These are phyloP conservation scores for Gillenia trifoliata DNA, from an alignment of 306 rosid genomes.

Conservation along the genomic window DNA sequence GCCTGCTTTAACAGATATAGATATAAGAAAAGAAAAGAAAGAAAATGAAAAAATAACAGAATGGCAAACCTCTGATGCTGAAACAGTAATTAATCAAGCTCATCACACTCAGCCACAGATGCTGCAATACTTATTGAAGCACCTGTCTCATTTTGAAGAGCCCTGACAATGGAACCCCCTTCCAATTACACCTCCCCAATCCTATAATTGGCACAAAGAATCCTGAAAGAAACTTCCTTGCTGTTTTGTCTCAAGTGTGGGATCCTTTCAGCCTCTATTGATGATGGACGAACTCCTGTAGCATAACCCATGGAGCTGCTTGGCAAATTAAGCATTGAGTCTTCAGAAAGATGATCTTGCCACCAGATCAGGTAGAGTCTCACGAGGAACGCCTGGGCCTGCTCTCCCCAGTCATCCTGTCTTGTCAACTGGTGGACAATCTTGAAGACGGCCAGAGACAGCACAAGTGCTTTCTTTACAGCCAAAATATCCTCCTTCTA, in stretches of 20 bases:
- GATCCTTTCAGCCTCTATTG: slow-evolving; percentile 54
- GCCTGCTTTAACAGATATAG: slow-evolving; percentile 4
- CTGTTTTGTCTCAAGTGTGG: slow-evolving; percentile 44
- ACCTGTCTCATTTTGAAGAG: slow-evolving; percentile 90
- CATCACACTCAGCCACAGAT: slow-evolving; percentile 65
- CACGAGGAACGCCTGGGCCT: slow-evolving; percentile 51
- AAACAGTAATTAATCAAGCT: slow-evolving; percentile 64
- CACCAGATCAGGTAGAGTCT: slow-evolving; percentile 35
- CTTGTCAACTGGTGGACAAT: slow-evolving; percentile 48
- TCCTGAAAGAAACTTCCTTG: slow-evolving; percentile 72
- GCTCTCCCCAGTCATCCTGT: slow-evolving; percentile 41
- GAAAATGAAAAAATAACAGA: background rate
- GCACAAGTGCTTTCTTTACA: slow-evolving; percentile 84
- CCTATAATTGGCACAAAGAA: slow-evolving; percentile 75
- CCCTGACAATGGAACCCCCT: slow-evolving; percentile 71
- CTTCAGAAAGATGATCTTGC: slow-evolving; percentile 46
- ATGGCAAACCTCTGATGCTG: slow-evolving; percentile 79
- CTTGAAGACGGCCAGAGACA: slow-evolving; percentile 75
- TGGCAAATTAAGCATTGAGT: slow-evolving; percentile 39
- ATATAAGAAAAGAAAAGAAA: slow-evolving; percentile 10
- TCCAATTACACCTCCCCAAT: slow-evolving; percentile 96
- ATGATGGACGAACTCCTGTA: slow-evolving; percentile 50
- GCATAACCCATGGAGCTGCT: slow-evolving; percentile 52
- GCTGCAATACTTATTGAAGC: slow-evolving; percentile 70
- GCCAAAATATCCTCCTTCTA: slow-evolving; percentile 80